These are phyloP conservation scores for Phtheirospermum japonicum DNA, from an alignment of 257 asterid species.

Conservation along the genomic window DNA sequence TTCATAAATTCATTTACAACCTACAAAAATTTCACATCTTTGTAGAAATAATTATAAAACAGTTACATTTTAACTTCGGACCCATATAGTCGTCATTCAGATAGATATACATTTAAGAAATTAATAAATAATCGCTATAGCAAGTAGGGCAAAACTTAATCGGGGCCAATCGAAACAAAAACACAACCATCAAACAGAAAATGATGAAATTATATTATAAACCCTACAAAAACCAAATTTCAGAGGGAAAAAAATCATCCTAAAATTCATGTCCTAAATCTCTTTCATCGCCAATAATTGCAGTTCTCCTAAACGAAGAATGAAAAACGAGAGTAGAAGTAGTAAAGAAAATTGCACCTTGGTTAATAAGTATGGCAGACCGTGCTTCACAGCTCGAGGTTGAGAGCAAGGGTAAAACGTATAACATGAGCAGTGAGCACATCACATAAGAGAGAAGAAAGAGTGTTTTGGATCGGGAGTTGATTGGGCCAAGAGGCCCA, in stretches of 20 bases:
- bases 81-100: too few relatives aligned
- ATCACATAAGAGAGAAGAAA: too few relatives aligned
- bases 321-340: neutral
- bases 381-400: neutral
- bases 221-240: neutral
- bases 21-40: too few relatives aligned
- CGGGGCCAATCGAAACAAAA: neutral
- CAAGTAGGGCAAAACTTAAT: too few relatives aligned
- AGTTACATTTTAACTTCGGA: neutral
- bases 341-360: slow-evolving; percentile 13
- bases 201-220: neutral
- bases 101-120: too few relatives aligned
- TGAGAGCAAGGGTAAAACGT: neutral
- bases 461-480: too few relatives aligned
- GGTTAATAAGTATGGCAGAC: neutral
- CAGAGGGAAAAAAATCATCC: neutral
- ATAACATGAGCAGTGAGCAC: too few relatives aligned
- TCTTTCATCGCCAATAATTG: neutral
- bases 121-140: too few relatives aligned
- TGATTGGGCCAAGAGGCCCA: too few relatives aligned
- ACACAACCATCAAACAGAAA: neutral
- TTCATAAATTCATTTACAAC: too few relatives aligned
- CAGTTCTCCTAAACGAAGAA: neutral
- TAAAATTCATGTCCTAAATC: neutral
- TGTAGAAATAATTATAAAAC: too few relatives aligned